These are phyloP conservation scores for Aspergillus baeticus DNA, from an alignment of 495 filamentous ascomycete species.

Conservation along the genomic window DNA sequence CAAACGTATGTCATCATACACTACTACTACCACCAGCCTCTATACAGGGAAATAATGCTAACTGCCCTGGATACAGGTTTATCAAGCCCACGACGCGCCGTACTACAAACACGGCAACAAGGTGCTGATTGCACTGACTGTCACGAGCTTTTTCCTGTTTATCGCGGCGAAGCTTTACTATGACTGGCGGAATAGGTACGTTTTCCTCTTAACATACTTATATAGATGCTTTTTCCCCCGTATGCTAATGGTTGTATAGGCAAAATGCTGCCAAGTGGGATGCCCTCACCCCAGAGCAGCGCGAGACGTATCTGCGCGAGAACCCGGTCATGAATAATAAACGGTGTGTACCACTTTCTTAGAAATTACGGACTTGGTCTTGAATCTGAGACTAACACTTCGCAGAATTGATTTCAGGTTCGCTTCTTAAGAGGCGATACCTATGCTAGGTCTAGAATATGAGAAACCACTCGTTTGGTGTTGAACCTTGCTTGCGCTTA, in stretches of 20 bases:
- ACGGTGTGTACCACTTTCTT: not conserved
- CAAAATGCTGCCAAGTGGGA: constrained; percentile 31
- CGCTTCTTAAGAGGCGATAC: not conserved
- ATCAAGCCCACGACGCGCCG: constrained; percentile 52
- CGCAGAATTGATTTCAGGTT: constrained; percentile 4
- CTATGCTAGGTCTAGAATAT: too few relatives aligned
- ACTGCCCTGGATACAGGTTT: constrained; percentile 31
- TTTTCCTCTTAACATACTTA: not conserved
- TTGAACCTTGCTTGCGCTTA: not conserved
- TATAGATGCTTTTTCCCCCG: too few relatives aligned
- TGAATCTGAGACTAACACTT: not conserved
- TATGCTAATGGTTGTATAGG: constrained; percentile 31
- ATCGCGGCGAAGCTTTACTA: constrained; percentile 42
- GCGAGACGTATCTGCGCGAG: constrained; percentile 22
- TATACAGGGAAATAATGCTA: too few relatives aligned
- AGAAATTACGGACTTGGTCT: too few relatives aligned
- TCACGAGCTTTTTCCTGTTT: constrained; percentile 44
- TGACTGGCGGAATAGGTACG: constrained; percentile 6
- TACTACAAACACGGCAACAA: constrained; percentile 54
- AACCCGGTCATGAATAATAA: constrained; percentile 3
- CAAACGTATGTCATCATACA: constrained; percentile 46
- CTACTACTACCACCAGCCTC: too few relatives aligned
- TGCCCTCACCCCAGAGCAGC: constrained; percentile 26
- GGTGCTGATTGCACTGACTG: constrained; percentile 44
- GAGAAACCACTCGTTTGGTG: too few relatives aligned